Evolutionary conservation across 176 grass and related monocot genomes (phyloP).

Genomic region (Panicum miliaceum): DNA sequence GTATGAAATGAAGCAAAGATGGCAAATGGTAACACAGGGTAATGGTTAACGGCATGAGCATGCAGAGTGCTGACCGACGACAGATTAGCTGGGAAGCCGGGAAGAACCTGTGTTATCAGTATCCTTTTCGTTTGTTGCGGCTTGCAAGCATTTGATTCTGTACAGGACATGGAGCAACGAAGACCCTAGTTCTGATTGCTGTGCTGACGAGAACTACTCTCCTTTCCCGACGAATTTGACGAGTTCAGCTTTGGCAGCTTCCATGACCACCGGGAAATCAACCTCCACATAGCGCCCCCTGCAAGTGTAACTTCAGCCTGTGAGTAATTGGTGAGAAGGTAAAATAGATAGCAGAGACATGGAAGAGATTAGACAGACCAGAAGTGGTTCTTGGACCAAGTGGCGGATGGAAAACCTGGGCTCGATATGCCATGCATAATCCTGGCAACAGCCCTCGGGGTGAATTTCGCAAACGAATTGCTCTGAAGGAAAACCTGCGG

Average conservation of each 20-base stretch:
- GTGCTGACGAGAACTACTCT: slow-evolving; percentile 29
- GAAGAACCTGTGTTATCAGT: slow-evolving; percentile 14
- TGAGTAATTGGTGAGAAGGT: background rate
- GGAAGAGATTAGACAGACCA: slow-evolving; percentile 47
- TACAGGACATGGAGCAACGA: background rate
- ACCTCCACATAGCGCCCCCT: slow-evolving; percentile 87
- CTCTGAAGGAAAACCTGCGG: slow-evolving; percentile 85
- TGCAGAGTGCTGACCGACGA: background rate
- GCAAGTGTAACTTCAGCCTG: background rate
- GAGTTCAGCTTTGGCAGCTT: slow-evolving; percentile 86
- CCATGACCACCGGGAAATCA: slow-evolving; percentile 88
- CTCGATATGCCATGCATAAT: slow-evolving; percentile 94
- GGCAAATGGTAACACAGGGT: background rate
- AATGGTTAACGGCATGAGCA: background rate
- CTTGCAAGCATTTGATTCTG: slow-evolving; percentile 3
- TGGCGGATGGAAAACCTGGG: slow-evolving; percentile 77
- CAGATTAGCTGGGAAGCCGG: background rate
- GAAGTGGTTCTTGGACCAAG: slow-evolving; percentile 87
- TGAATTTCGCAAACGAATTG: slow-evolving; percentile 83
- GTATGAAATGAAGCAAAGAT: background rate
- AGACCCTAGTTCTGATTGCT: background rate
- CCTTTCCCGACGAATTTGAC: slow-evolving; percentile 74
- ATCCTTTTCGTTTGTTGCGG: background rate
- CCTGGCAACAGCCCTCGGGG: slow-evolving; percentile 83
- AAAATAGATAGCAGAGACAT: background rate